Percentiles rank a stretch among this genome's conserved stretches.
These are phyloP conservation scores for Leccinum truebloodii DNA, from an alignment of 768 basidiomycete species.

Conservation along the genomic window DNA sequence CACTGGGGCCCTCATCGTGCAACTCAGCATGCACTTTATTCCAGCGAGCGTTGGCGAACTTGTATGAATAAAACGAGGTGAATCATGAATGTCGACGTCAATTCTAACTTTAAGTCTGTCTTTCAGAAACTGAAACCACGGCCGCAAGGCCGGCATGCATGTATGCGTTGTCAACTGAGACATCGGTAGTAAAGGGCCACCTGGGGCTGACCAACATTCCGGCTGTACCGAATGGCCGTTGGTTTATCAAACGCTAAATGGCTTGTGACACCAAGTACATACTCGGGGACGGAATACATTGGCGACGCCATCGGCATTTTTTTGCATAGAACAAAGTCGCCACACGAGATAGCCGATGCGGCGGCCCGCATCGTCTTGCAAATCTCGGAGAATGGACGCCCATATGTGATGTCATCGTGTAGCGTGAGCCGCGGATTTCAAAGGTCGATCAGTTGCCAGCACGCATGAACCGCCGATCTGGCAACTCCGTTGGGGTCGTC, in stretches of 20 bases:
- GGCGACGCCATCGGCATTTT: background rate
- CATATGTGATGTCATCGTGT: background rate
- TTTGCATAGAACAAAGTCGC: background rate
- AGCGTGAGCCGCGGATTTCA: background rate
- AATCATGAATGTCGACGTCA: background rate
- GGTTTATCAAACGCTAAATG: background rate
- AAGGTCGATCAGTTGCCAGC: background rate
- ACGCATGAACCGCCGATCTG: background rate
- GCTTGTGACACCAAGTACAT: background rate
- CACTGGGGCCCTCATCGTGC: background rate
- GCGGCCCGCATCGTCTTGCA: too few relatives aligned
- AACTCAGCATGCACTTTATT: background rate
- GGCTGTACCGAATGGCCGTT: background rate
- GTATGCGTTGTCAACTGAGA: background rate
- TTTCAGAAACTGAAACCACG: too few relatives aligned
- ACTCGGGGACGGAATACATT: background rate
- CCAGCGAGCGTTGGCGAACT: background rate
- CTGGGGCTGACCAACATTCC: too few relatives aligned
- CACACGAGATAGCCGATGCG: too few relatives aligned
- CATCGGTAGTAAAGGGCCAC: too few relatives aligned
- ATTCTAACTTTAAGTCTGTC: background rate
- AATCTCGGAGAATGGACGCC: background rate
- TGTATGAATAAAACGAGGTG: slow-evolving; percentile 1
- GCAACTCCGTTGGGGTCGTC: background rate
- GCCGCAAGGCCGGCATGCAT: too few relatives aligned